Base-by-base conservation (phyloP, 208 protist genomes). In the Leptomonas pyrrhocoris region DNA sequence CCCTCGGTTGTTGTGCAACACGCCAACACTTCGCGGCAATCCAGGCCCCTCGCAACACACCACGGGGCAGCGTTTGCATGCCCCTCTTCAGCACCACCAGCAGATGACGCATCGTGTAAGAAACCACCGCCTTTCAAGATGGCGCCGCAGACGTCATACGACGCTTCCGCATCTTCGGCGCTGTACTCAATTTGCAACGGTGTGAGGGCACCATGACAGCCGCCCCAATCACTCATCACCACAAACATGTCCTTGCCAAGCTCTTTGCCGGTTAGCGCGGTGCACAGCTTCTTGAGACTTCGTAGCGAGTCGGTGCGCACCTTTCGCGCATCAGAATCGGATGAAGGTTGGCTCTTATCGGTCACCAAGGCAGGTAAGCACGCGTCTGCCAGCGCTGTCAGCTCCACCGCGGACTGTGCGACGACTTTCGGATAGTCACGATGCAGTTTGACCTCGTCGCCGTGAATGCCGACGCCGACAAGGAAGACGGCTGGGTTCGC, bases 111-210 rank as follows among this genome's bases (percentile, higher is more conserved):
- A 46, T 65, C 53, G 1, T 21, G 31, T 18, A 68, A 25, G 23
- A 74, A 74, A 15, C 64, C 73, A 34, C 58, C 73, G 11, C 57
- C 62, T n/a, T 53, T 49, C n/a, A 88, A 56, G 45, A 92, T 80
- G 2, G 63, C 76, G 2, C 71, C 30, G 36, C 77, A 79, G 15
- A 78, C 71, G 57, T 85, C 83, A 61, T 83, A 87, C 16, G 83
- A 92, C 18, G 78, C 83, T 57, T 89, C 83, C 0, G 83, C 77
- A 54, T 92, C 86, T 13, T 40, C 78, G 12, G 83, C 81, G 38
- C 83, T 77, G 72, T 89, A 92, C 23, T 79, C 45, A 30, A 92
- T 68, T 60, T 92, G 86, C 18, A 76, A 36, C 12, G 80, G 78
- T 4, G 86, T 84, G 18, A 92, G 78, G 1, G 83, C 59, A 15